phyloP scores from a whole-genome alignment of 768 basidiomycete genomes.

The Infundibulicybe gibba region DNA sequence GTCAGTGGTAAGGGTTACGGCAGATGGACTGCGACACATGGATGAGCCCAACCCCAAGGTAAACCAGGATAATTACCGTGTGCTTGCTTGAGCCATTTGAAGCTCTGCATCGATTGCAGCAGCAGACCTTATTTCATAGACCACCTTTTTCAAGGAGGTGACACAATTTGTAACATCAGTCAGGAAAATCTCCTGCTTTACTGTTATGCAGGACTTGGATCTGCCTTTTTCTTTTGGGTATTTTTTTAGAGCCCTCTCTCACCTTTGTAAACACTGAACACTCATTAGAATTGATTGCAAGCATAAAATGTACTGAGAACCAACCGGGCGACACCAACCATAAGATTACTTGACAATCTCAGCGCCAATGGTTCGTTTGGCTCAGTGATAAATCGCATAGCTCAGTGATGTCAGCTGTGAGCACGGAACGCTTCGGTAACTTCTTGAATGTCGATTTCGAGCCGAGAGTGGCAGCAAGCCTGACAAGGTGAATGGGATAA shows the following conservation, averaged over 20 bases:
- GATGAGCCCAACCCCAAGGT: conserved; percentile 1
- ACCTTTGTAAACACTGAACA: conserved; percentile 42
- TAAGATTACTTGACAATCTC: conserved; percentile 81
- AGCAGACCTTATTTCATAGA: conserved; percentile 57
- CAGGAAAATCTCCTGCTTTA: conserved; percentile 82
- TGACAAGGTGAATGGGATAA: conserved; percentile 24
- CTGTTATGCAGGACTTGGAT: conserved; percentile 28
- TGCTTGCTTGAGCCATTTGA: conserved; percentile 67
- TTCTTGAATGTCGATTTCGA: conserved; percentile 85
- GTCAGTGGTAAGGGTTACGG: conserved; percentile 51
- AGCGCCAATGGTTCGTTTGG: conserved; percentile 87
- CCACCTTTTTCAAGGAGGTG: conserved; percentile 71
- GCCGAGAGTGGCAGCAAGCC: conserved; percentile 90
- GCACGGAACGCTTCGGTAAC: conserved; percentile 77
- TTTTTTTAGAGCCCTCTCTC: not conserved
- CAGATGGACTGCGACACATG: conserved; percentile 33
- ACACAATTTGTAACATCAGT: conserved; percentile 80
- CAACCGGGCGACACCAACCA: conserved; percentile 88
- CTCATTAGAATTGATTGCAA: not conserved
- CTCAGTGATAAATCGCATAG: conserved; percentile 78
- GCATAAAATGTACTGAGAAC: conserved; percentile 11
- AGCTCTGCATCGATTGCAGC: conserved; percentile 47
- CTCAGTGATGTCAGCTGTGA: conserved; percentile 78
- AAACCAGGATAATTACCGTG: conserved; percentile 41
- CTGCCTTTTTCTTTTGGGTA: too few relatives aligned